Percentiles rank a stretch among this genome's conserved stretches.
Conservation (phyloP, 306 rosid species). For the Prunus fruticosa region DNA sequence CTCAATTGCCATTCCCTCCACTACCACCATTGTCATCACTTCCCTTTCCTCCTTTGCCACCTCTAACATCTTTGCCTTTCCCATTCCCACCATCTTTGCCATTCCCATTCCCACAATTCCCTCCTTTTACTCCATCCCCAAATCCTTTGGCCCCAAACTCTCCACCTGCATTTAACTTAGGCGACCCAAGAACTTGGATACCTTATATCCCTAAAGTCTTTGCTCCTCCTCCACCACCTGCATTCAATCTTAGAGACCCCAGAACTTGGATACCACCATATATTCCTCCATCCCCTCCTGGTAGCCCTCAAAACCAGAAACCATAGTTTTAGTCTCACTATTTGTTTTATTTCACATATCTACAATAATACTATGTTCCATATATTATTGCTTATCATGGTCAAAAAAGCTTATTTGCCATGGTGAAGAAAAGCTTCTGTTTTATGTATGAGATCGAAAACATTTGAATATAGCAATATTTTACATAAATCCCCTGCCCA, state of each 20-base stretch:
- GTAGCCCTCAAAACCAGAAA: constrained; percentile 26
- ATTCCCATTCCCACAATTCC: constrained; percentile 32
- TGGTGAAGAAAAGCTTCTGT: neutral
- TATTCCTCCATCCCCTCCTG: constrained; percentile 38
- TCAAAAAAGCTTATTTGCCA: neutral
- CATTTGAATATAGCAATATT: constrained; percentile 5
- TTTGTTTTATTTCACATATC: constrained; percentile 5
- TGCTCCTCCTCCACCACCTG: constrained; percentile 34
- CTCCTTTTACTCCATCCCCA: constrained; percentile 34
- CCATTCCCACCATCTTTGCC: constrained; percentile 30
- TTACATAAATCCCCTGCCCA: neutral
- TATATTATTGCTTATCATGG: neutral
- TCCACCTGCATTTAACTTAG: constrained; percentile 45
- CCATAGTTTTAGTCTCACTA: constrained; percentile 29
- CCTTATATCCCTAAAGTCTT: constrained; percentile 27
- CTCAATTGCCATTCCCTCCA: constrained; percentile 11
- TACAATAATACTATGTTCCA: constrained; percentile 12
- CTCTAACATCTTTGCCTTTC: constrained; percentile 25
- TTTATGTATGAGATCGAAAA: constrained; percentile 3
- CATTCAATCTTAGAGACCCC: constrained; percentile 47
- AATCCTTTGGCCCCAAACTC: constrained; percentile 24
- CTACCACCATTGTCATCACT: constrained; percentile 21
- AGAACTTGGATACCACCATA: constrained; percentile 50
- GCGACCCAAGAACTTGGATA: constrained; percentile 60
- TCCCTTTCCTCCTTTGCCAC: constrained; percentile 30